Evolutionary conservation across 164 flowering plant genomes (phyloP).

Genomic region (Berberis thunbergii): DNA sequence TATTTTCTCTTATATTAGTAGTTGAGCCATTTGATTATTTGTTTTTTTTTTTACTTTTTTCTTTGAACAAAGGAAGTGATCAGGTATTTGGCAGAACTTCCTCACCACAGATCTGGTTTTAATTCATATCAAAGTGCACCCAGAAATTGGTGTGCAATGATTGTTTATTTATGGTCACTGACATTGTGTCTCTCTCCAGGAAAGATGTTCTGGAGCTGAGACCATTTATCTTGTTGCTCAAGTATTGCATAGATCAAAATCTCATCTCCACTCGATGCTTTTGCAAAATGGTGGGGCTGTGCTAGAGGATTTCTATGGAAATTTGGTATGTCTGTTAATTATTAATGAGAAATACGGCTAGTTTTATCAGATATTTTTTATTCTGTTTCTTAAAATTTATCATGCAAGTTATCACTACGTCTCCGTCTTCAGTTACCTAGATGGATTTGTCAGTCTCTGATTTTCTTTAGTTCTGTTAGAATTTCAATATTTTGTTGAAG

Average conservation of each 20-base stretch:
- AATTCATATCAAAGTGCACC: no score
- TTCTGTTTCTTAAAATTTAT: no score
- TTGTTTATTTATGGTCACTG: not conserved
- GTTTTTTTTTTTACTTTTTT: no score
- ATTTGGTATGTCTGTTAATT: constrained; percentile 47
- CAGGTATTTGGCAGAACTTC: no score
- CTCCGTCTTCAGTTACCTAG: not conserved
- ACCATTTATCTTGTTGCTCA: constrained; percentile 67
- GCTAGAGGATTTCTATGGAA: constrained; percentile 79
- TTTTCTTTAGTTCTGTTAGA: no score
- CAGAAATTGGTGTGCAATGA: no score
- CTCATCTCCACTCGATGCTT: constrained; percentile 87
- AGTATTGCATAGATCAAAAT: constrained; percentile 69
- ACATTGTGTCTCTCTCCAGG: constrained; percentile 41
- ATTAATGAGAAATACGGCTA: not conserved
- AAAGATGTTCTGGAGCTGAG: constrained; percentile 88
- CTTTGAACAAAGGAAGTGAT: no score
- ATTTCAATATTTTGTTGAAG: no score
- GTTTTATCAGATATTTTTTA: not conserved
- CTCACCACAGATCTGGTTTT: no score
- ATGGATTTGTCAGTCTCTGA: not conserved
- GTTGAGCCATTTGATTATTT: no score
- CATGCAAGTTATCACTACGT: not conserved
- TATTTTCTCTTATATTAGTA: no score
- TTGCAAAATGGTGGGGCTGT: constrained; percentile 50